Evolutionary conservation across 805 yeast species (phyloP), one percentile per base, ranked within the genome.

Genomic region (Priceomyces carsonii): DNA sequence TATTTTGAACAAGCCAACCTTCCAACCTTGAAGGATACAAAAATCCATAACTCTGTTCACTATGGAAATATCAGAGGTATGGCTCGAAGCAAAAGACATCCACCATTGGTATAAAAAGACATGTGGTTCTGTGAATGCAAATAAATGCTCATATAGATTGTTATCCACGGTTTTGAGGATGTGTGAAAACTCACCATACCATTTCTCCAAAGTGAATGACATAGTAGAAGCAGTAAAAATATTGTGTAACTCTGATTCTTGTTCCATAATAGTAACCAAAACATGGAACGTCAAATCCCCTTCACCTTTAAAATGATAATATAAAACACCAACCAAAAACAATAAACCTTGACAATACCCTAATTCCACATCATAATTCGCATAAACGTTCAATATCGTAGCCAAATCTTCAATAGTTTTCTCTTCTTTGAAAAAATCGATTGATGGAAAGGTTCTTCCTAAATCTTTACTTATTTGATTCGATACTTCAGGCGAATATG

Each of bases 291-390:
- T 79, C 46, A 63, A 56, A 51, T 44, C 49, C 9, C 52, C 45
- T 28, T 55, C 58, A 36, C 50, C 49, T 17, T 54, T 50, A 34
- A 64, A 60, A 30, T 62, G 67, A 45, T 64, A 68, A 40, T 73
- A 63, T 24, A 80, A 58, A 4, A 80, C 78, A 2, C 82, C 84
- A 8, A 79, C 83, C 29, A 80, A 59, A 47, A 80, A 80, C 17
- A 81, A 70, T 13, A 80, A 59, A 5, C 86, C 86, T 53, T 80
- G 86, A 51, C 86, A 80, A 49, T 80, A 80, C 8, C 86, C 86
- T 45, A 80, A 73, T 45, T 79, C 82, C 34, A 71, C 69, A 55
- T 80, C 85, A 49, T 77, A 80, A 43, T 79, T 75, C 32, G 80
- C 77, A 47, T 75, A 80, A 1, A 82, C 85, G 38, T 80, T 76